Percentiles rank a stretch among this genome's conserved stretches.
phyloP scores from a whole-genome alignment of 2,329 filamentous ascomycete species.

The Hirsutella minnesotensis region DNA sequence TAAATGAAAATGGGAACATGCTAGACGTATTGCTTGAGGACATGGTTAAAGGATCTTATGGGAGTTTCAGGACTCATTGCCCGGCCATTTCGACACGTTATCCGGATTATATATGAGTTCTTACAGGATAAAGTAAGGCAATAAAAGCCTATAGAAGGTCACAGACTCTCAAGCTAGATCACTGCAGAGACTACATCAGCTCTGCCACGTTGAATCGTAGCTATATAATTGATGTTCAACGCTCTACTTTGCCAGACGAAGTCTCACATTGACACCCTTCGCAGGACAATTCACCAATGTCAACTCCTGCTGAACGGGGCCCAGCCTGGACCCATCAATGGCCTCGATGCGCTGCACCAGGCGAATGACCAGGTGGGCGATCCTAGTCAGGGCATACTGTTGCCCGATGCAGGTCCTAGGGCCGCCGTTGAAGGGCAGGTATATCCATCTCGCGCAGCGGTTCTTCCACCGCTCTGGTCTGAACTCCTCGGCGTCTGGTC shows the following conservation, averaged over 20 bases:
- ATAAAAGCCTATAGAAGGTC: too few relatives aligned
- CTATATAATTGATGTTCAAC: too few relatives aligned
- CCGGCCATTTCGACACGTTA: too few relatives aligned
- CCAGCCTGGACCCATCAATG: slow-evolving; percentile 8
- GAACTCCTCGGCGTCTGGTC: slow-evolving; percentile 39
- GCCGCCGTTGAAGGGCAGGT: slow-evolving; percentile 65
- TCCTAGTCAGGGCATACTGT: slow-evolving; percentile 16
- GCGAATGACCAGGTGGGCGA: slow-evolving; percentile 11
- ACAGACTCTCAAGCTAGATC: too few relatives aligned
- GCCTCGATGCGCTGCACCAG: slow-evolving; percentile 11
- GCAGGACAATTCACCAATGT: slow-evolving; percentile 11
- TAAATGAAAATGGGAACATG: too few relatives aligned
- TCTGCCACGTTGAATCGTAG: too few relatives aligned
- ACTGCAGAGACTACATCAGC: too few relatives aligned
- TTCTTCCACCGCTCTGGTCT: slow-evolving; percentile 52
- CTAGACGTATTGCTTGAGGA: too few relatives aligned
- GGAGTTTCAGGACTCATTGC: too few relatives aligned
- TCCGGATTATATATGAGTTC: too few relatives aligned
- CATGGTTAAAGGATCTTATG: too few relatives aligned
- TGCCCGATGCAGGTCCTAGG: slow-evolving; percentile 66
- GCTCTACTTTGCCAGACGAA: slow-evolving; percentile 5
- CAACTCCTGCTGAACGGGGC: slow-evolving; percentile 8
- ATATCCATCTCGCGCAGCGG: slow-evolving; percentile 40
- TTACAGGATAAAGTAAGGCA: too few relatives aligned
- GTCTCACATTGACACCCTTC: slow-evolving; percentile 9